A percentile compares a stretch with the other conserved stretches of the same genome.
Conservation (phyloP, 345 rosid species). For the Melastoma malabathricum region DNA sequence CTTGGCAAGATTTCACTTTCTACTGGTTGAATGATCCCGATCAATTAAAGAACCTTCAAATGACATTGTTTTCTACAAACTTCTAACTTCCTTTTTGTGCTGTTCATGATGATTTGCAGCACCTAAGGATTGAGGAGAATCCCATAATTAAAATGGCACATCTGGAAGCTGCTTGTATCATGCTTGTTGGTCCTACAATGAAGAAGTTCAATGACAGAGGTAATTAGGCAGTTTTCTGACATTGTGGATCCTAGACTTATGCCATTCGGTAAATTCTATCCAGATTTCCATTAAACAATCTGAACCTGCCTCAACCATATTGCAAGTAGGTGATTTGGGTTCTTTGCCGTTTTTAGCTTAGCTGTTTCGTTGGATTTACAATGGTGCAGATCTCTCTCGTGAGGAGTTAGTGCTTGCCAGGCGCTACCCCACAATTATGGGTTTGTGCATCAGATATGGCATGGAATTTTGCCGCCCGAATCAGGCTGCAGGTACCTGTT, state of each 20-base stretch:
- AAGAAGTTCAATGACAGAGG: slow-evolving; percentile 99
- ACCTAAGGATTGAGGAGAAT: slow-evolving; percentile 96
- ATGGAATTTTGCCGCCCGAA: slow-evolving; percentile 93
- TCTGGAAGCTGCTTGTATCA: slow-evolving; percentile 83
- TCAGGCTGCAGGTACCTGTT: slow-evolving; percentile 58
- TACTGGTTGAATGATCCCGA: no score
- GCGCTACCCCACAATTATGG: slow-evolving; percentile 74
- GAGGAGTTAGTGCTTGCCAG: slow-evolving; percentile 74
- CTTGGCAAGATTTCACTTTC: no score
- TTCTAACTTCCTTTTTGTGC: background rate
- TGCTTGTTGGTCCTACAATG: slow-evolving; percentile 91
- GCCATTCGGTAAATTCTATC: no score
- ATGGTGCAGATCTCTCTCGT: slow-evolving; percentile 61
- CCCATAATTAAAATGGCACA: slow-evolving; percentile 89
- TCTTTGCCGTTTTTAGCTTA: slow-evolving; percentile 2
- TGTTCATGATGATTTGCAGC: slow-evolving; percentile 28
- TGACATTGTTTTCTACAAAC: background rate
- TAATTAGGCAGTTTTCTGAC: slow-evolving; percentile 11
- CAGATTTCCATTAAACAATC: no score
- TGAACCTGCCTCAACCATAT: no score
- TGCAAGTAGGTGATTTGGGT: slow-evolving; percentile 2
- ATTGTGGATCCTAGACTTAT: background rate
- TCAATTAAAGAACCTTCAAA: no score
- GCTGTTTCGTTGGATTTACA: slow-evolving; percentile 3
- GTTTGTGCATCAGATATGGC: slow-evolving; percentile 88